Evolutionary conservation across 495 filamentous ascomycete species (phyloP).

Genomic region (Ramalina intermedia): DNA sequence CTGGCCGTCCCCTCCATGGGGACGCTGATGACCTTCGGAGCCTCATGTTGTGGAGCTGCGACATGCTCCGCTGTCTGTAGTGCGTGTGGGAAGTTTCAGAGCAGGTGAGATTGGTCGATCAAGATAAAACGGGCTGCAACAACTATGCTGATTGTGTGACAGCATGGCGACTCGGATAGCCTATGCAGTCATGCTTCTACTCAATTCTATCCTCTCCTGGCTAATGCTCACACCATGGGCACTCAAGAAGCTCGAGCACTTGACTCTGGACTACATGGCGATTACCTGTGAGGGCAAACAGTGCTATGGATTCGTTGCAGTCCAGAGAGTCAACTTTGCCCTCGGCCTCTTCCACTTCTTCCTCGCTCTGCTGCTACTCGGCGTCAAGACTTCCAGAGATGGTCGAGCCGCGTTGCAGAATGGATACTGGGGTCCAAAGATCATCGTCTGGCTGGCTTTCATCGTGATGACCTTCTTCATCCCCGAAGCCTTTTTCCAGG

Average conservation of each 20-base stretch:
- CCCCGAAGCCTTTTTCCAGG: conserved; percentile 85
- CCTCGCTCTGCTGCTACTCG: conserved; percentile 68
- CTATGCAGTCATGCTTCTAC: conserved; percentile 86
- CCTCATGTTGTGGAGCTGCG: conserved; percentile 87
- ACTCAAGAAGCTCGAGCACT: conserved; percentile 79
- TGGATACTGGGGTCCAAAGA: conserved; percentile 81
- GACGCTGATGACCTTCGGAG: conserved; percentile 63
- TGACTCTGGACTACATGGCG: conserved; percentile 88
- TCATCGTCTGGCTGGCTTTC: conserved; percentile 72
- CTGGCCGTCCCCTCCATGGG: conserved; percentile 75
- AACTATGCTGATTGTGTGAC: conserved; percentile 10
- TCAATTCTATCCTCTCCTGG: conserved; percentile 96
- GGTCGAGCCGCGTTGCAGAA: conserved; percentile 83
- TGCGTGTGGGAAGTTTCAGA: conserved; percentile 89
- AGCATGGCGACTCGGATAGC: conserved; percentile 95
- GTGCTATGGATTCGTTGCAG: conserved; percentile 90
- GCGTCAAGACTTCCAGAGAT: conserved; percentile 76
- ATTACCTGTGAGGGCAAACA: conserved; percentile 81
- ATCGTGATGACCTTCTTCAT: conserved; percentile 91
- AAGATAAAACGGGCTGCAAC: neutral
- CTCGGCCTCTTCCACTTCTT: conserved; percentile 87
- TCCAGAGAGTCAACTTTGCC: conserved; percentile 94
- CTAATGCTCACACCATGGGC: conserved; percentile 99
- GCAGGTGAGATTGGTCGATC: conserved; percentile 46
- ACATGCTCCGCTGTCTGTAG: conserved; percentile 91